phyloP scores from a whole-genome alignment of 1,284 basidiomycete species.

The Heterobasidion annosum region DNA sequence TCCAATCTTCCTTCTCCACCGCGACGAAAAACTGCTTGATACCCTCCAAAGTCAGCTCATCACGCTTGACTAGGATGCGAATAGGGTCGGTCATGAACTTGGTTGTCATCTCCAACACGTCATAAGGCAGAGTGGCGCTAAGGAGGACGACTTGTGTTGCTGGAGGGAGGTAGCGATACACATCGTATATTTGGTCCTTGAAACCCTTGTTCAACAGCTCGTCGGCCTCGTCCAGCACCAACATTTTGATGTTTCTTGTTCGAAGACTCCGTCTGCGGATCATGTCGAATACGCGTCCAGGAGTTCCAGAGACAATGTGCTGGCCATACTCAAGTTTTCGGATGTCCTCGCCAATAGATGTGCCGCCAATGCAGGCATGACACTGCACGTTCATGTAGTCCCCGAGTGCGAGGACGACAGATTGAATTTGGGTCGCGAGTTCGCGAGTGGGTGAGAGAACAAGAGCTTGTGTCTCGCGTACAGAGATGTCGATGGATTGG shows the following conservation, averaged over 20 bases:
- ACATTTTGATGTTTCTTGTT: conserved; percentile 99
- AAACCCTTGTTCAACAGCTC: conserved; percentile 97
- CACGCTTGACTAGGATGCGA: conserved; percentile 98
- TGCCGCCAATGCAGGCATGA: conserved; percentile 98
- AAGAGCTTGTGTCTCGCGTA: conserved; percentile 95
- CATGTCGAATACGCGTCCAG: conserved; percentile 99
- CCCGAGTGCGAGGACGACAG: conserved; percentile 93
- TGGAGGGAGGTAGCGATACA: conserved; percentile 96
- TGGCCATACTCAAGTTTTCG: conserved; percentile 97
- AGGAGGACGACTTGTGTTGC: conserved; percentile 97
- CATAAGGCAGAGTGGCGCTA: conserved; percentile 93
- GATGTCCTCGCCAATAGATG: conserved; percentile 97
- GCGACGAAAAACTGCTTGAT: conserved; percentile 99
- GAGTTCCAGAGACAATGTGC: conserved; percentile 96
- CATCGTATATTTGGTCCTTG: conserved; percentile 99
- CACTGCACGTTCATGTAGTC: conserved; percentile 99
- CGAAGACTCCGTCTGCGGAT: conserved; percentile 90
- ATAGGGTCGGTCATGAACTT: conserved; percentile 99
- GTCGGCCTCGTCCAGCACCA: conserved; percentile 97
- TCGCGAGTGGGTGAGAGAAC: conserved; percentile 94
- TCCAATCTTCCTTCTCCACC: conserved; percentile 99
- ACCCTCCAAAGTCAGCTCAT: conserved; percentile 97
- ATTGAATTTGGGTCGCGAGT: conserved; percentile 96
- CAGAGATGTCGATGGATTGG: conserved; percentile 92
- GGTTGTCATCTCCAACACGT: conserved; percentile 98